Evolutionary conservation across 371 early-diverging fungal species (phyloP).

Genomic region (Saksenaea oblongispora): DNA sequence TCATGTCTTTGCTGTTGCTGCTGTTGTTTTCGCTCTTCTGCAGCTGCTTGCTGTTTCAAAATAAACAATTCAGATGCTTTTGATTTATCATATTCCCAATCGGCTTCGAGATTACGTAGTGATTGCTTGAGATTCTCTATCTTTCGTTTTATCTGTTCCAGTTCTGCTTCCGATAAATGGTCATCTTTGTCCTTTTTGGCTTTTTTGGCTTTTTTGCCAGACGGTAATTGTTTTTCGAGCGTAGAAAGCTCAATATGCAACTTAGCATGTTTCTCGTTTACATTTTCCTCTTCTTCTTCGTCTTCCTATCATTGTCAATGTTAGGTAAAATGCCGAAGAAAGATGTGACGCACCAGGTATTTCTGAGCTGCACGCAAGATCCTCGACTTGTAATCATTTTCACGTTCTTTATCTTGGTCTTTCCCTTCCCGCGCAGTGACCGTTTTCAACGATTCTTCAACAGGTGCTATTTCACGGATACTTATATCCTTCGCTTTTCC

Average conservation of each 20-base stretch:
- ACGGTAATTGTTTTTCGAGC: slow-evolving; percentile 27
- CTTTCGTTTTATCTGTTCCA: slow-evolving; percentile 30
- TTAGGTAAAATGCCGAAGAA: slow-evolving; percentile 13
- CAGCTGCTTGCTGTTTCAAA: slow-evolving; percentile 22
- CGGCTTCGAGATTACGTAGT: slow-evolving; percentile 45
- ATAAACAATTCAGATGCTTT: slow-evolving; percentile 34
- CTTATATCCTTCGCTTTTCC: background rate
- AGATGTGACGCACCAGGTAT: slow-evolving; percentile 24
- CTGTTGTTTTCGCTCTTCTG: slow-evolving; percentile 34
- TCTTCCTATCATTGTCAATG: slow-evolving; percentile 23
- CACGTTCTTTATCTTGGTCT: background rate
- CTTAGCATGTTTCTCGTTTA: slow-evolving; percentile 37
- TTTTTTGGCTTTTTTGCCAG: slow-evolving; percentile 28
- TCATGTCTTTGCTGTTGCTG: too few species aligned
- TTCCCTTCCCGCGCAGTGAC: background rate
- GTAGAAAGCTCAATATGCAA: slow-evolving; percentile 21
- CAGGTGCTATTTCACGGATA: background rate
- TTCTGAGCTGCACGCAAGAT: slow-evolving; percentile 32
- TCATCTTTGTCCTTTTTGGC: slow-evolving; percentile 29
- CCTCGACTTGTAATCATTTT: slow-evolving; percentile 30
- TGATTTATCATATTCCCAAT: slow-evolving; percentile 51
- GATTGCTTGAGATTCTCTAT: slow-evolving; percentile 49
- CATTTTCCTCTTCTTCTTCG: slow-evolving; percentile 23
- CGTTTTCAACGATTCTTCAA: background rate
- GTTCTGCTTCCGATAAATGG: slow-evolving; percentile 9